phyloP scores from a whole-genome alignment of 208 protist genomes.

The Trichomonas gallinae region DNA sequence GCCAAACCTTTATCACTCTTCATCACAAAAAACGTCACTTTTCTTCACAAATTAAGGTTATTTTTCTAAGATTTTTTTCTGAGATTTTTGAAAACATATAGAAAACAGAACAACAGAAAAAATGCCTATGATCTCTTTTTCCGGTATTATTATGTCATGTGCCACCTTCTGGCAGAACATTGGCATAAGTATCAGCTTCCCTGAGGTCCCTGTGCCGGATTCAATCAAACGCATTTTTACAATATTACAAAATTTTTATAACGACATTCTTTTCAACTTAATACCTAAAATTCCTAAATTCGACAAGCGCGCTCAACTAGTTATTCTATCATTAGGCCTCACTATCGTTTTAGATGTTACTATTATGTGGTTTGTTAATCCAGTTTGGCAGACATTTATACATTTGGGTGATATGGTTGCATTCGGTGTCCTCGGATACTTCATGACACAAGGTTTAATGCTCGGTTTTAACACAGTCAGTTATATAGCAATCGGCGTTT shows the following conservation, averaged over 20 bases:
- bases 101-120: background rate
- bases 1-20: background rate
- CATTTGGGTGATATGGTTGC: background rate
- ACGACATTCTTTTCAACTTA: background rate
- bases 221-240: background rate
- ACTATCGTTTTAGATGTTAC: background rate
- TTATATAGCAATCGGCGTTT: background rate
- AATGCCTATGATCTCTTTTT: background rate
- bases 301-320: background rate
- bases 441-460: background rate
- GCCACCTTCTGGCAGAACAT: background rate
- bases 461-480: background rate
- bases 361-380: background rate
- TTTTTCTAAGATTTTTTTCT: background rate
- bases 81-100: background rate
- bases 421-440: background rate
- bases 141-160: background rate
- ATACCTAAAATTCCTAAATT: background rate
- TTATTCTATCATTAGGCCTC: background rate
- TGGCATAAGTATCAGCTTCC: background rate
- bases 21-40: background rate
- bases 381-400: background rate
- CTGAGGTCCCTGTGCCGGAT: background rate
- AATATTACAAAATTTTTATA: background rate
- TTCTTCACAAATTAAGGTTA: background rate